Conservation (phyloP, 2,329 filamentous ascomycete genomes). For the Chaetoscypha palmicola region DNA sequence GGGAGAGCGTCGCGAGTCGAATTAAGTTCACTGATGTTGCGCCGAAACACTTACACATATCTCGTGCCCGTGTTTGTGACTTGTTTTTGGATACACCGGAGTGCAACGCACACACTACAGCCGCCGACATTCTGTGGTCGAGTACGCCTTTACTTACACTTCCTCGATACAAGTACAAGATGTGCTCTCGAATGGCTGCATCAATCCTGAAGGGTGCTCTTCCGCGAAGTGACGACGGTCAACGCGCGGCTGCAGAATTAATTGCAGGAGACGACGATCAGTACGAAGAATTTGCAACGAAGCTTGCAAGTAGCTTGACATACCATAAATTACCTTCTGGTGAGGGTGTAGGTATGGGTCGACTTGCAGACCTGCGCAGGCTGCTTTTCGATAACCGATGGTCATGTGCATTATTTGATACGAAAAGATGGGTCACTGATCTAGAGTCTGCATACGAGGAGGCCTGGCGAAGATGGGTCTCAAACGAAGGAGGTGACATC, state of each 20-base stretch:
- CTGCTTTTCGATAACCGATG: slow-evolving; percentile 79
- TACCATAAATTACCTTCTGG: slow-evolving; percentile 44
- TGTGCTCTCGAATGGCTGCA: slow-evolving; percentile 97
- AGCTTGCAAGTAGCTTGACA: slow-evolving; percentile 54
- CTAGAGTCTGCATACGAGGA: slow-evolving; percentile 82
- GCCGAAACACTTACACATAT: slow-evolving; percentile 89
- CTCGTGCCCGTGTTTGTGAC: slow-evolving; percentile 84
- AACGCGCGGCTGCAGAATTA: slow-evolving; percentile 62
- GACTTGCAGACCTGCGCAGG: slow-evolving; percentile 70
- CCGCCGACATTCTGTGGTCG: slow-evolving; percentile 92
- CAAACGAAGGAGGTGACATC: slow-evolving; percentile 84
- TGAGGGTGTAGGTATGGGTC: slow-evolving; percentile 53
- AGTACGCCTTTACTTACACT: slow-evolving; percentile 88
- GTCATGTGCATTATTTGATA: slow-evolving; percentile 85
- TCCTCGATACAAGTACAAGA: slow-evolving; percentile 91
- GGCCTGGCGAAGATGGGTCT: slow-evolving; percentile 84
- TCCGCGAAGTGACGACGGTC: slow-evolving; percentile 63
- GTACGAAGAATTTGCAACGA: slow-evolving; percentile 73
- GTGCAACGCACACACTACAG: slow-evolving; percentile 96
- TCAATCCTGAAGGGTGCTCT: slow-evolving; percentile 88
- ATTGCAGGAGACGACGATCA: slow-evolving; percentile 72
- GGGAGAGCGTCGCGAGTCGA: slow-evolving; percentile 73
- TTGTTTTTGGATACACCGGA: slow-evolving; percentile 95
- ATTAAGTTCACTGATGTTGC: slow-evolving; percentile 96
- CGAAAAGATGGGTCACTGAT: slow-evolving; percentile 81